Evolutionary conservation across 208 protist genomes (phyloP), one percentile per base, ranked within the genome.

Genomic region (Wallacemonas sp.): DNA sequence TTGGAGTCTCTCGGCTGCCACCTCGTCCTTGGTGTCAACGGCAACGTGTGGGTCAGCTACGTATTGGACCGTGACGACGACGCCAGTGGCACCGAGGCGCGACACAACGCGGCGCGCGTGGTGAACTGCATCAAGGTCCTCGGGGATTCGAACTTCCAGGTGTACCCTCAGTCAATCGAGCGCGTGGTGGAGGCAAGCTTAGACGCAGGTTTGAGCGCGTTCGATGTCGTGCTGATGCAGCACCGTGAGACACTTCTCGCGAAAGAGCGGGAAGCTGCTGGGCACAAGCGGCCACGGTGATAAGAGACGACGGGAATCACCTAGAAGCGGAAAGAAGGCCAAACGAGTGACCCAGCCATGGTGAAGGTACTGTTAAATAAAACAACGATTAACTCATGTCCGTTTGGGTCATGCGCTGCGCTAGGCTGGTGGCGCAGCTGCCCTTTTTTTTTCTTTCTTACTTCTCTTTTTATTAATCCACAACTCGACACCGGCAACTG

Each of bases 1-100:
- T 55, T 95, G 16, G 33, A 65, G 2, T 24, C 54, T n/a, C 67
- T 78, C 17, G 54, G 58, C 19, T 65, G 67, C 5, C 64, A 70
- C 17, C 16, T 95, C 6, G 80, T 91, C 39, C 69, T 95, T 9
- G 92, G 92, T 6, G 89, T 92, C 54, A 97, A 97, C 68, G 92
- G 92, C n/a, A 86, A 85, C 32, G 83, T 97, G 39, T 97, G 89
- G 88, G 72, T 97, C 17, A 64, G 34, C 30, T 56, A 55, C 34
- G 19, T 55, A 4, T 29, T 49, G 21, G 44, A 55, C 23, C 26
- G 36, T 17, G 24, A 61, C 21, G 24, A 73, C 19, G 46, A 61
- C 6, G 23, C 6, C 1, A 44, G 34, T 27, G 70, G 76, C 24
- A 43, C 21, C 0, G 81, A 85, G 14, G 60, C 57, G 17, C 55